A percentile compares a stretch with the other conserved stretches of the same genome.
Evolutionary conservation across 257 asterid genomes (phyloP).

Genomic region (Solanum paucissectum): DNA sequence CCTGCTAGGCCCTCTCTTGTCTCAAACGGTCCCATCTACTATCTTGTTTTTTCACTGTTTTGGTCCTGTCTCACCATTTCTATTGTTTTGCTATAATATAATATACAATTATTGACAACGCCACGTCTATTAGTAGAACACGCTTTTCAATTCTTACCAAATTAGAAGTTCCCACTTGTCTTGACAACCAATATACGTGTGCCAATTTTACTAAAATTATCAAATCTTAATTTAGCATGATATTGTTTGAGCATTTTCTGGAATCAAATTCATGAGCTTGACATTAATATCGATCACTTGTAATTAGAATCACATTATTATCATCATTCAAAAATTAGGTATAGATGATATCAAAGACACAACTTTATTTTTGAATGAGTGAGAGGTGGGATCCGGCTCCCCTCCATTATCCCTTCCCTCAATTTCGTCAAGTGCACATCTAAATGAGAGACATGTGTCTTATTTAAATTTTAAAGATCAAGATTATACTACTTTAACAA

Average conservation of each 20-base stretch:
- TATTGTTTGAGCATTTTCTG: neutral
- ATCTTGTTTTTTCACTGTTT: neutral
- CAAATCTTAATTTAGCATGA: neutral
- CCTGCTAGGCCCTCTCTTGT: neutral
- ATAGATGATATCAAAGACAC: neutral
- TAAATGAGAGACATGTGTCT: too few species aligned
- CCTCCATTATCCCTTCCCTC: too few species aligned
- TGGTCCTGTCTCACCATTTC: neutral
- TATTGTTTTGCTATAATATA: neutral
- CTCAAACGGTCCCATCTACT: neutral
- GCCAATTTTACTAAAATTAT: neutral
- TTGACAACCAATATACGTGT: neutral
- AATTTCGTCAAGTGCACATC: too few species aligned
- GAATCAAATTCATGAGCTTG: neutral
- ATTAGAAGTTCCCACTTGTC: neutral
- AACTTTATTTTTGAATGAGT: neutral
- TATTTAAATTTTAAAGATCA: too few species aligned
- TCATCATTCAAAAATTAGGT: neutral
- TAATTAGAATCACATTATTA: neutral
- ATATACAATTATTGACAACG: neutral
- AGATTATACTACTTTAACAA: too few species aligned
- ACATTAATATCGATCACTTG: neutral
- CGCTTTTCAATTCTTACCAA: neutral
- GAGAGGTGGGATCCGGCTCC: too few species aligned
- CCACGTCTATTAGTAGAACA: neutral